These are phyloP conservation scores for Fusarium sterilihyphosum DNA, from an alignment of 2,329 filamentous ascomycete species.

Conservation along the genomic window DNA sequence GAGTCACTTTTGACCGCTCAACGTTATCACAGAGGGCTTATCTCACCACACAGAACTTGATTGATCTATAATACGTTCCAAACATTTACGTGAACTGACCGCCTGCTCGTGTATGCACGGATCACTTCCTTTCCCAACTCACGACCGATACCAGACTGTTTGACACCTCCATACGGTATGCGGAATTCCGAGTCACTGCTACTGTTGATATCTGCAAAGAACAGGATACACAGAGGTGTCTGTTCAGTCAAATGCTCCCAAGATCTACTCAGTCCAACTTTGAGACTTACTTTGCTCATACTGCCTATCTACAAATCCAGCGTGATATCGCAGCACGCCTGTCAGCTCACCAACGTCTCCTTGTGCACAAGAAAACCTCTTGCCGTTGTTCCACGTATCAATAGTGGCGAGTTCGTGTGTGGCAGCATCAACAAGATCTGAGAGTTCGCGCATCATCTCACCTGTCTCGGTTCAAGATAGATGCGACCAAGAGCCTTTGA, in stretches of 20 bases:
- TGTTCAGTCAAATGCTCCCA: constrained; percentile 55
- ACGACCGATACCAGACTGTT: constrained; percentile 58
- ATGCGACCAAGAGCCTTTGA: constrained; percentile 76
- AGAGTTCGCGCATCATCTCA: constrained; percentile 74
- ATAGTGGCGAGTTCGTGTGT: constrained; percentile 65
- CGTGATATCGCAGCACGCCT: constrained; percentile 74
- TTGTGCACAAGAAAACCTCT: constrained; percentile 69
- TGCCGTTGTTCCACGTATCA: constrained; percentile 86
- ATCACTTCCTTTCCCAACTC: constrained; percentile 58
- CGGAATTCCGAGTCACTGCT: constrained; percentile 56
- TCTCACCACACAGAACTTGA: not conserved
- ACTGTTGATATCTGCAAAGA: constrained; percentile 69
- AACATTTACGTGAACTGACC: constrained; percentile 57
- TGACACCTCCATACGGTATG: constrained; percentile 58
- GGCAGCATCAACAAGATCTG: constrained; percentile 68
- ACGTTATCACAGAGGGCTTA: too few species aligned
- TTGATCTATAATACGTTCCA: not conserved
- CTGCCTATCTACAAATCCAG: constrained; percentile 83
- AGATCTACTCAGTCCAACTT: accelerated
- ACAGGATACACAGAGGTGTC: constrained; percentile 71
- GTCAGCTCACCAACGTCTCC: constrained; percentile 67
- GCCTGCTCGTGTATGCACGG: constrained; percentile 55
- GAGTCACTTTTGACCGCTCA: not conserved
- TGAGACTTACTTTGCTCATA: constrained; percentile 62
- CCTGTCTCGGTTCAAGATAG: constrained; percentile 74